Evolutionary conservation across 148 eudicot genomes (phyloP).

Genomic region (Oxyria digyna): DNA sequence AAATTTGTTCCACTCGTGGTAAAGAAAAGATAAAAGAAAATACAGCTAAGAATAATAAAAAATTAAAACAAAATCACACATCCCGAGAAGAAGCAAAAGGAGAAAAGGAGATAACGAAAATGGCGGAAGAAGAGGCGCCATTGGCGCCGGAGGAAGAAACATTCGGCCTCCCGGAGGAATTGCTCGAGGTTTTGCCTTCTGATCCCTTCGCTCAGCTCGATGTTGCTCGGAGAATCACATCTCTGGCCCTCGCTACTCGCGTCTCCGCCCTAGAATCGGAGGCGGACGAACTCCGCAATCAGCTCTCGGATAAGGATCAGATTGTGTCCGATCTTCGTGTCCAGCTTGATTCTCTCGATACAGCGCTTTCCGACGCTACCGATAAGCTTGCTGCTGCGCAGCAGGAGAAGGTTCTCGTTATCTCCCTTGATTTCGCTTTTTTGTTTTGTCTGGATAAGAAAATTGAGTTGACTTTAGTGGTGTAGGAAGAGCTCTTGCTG

Average conservation of each 20-base stretch:
- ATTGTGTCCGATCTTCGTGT: conserved; percentile 41
- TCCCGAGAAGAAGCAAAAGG: background rate
- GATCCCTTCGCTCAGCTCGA: conserved; percentile 93
- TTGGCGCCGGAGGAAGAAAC: conserved; percentile 4
- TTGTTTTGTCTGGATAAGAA: background rate
- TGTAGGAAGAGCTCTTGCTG: conserved; percentile 56
- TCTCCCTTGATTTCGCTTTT: background rate
- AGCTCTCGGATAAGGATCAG: conserved; percentile 42
- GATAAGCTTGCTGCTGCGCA: conserved; percentile 35
- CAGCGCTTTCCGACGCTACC: conserved; percentile 35
- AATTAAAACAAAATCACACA: background rate
- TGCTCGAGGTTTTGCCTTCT: conserved; percentile 46
- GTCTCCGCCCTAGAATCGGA: conserved; percentile 78
- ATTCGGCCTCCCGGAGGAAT: conserved; percentile 66
- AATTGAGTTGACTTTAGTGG: conserved; percentile 7
- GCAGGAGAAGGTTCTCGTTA: conserved; percentile 44
- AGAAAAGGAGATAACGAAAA: background rate
- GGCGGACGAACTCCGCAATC: conserved; percentile 31
- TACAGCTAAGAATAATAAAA: background rate
- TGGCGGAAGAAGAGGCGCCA: conserved; percentile 1
- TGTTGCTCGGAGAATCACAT: conserved; percentile 90
- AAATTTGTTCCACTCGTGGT: background rate
- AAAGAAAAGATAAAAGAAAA: background rate
- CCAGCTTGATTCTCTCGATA: conserved; percentile 53
- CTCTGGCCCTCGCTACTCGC: conserved; percentile 89